Evolutionary conservation across 768 basidiomycete species (phyloP).

Genomic region (Lentinula edodes): DNA sequence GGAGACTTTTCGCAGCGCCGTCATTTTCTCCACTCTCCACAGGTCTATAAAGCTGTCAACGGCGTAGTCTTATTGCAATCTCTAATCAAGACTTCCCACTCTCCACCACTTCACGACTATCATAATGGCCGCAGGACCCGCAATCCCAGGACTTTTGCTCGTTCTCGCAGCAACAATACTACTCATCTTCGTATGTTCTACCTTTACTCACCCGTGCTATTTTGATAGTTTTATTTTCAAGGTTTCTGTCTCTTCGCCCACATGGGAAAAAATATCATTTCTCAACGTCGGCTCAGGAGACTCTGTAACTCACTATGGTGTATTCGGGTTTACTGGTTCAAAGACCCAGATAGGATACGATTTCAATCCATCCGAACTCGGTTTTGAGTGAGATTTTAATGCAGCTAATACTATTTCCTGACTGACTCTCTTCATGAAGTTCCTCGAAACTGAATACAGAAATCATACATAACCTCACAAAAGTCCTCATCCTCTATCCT

Average conservation of each 20-base stretch:
- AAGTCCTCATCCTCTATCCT: slow-evolving; percentile 71
- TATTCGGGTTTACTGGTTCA: slow-evolving; percentile 73
- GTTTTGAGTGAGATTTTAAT: slow-evolving; percentile 37
- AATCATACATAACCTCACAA: slow-evolving; percentile 66
- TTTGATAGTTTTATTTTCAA: too few relatives aligned
- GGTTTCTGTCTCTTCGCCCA: slow-evolving; percentile 71
- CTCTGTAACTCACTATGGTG: slow-evolving; percentile 52
- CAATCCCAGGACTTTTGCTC: slow-evolving; percentile 65
- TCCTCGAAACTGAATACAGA: slow-evolving; percentile 41
- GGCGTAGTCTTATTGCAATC: neutral
- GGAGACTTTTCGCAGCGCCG: neutral
- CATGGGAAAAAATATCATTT: slow-evolving; percentile 69
- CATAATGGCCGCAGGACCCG: slow-evolving; percentile 50
- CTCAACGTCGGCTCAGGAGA: slow-evolving; percentile 43
- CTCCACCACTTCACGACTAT: neutral
- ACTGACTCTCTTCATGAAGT: slow-evolving; percentile 18
- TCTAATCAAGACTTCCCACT: neutral
- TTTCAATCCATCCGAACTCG: slow-evolving; percentile 21
- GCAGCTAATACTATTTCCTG: neutral
- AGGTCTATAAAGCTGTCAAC: neutral
- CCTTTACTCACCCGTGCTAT: too few relatives aligned
- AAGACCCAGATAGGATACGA: slow-evolving; percentile 52
- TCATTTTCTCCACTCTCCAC: neutral
- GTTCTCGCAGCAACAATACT: slow-evolving; percentile 67
- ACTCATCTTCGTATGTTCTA: slow-evolving; percentile 64